Percentiles rank a stretch among this genome's conserved stretches.
Conservation (phyloP, 2,329 filamentous ascomycete genomes). For the Graphilbum fragrans region DNA sequence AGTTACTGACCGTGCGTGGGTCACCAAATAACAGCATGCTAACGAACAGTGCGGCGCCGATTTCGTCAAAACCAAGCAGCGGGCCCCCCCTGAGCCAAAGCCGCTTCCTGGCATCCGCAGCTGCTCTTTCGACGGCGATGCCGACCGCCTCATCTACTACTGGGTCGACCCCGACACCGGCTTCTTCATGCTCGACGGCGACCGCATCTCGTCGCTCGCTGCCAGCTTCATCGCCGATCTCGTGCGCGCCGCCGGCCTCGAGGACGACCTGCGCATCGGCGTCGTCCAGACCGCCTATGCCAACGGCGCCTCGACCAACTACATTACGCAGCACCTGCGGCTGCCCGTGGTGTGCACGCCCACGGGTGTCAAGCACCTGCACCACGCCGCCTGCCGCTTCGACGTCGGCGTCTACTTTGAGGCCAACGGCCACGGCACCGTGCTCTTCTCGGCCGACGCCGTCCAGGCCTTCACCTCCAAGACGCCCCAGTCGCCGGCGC, state of each 20-base stretch:
- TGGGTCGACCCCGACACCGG: constrained; percentile 70
- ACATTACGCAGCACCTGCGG: constrained; percentile 76
- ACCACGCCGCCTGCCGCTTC: constrained; percentile 90
- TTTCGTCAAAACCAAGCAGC: constrained; percentile 94
- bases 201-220: constrained; percentile 89
- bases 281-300: constrained; percentile 97
- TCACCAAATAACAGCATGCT: too few relatives aligned
- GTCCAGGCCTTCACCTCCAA: constrained; percentile 66
- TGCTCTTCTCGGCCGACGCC: constrained; percentile 83
- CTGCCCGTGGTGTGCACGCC: constrained; percentile 87
- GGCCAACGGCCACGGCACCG: constrained; percentile 93
- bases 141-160: constrained; percentile 92
- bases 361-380: constrained; percentile 93
- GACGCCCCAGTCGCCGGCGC: constrained; percentile 79
- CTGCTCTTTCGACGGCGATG: constrained; percentile 90
- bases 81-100: constrained; percentile 73
- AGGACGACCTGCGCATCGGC: constrained; percentile 74
- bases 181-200: constrained; percentile 90
- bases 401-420: constrained; percentile 98
- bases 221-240: constrained; percentile 93
- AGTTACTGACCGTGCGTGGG: too few relatives aligned
- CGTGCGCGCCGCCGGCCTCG: constrained; percentile 64
- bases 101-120: constrained; percentile 64
- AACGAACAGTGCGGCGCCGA: constrained; percentile 65
- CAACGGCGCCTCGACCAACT: constrained; percentile 88